These are phyloP conservation scores for Candida sithepensis DNA, from an alignment of 805 yeast genomes.

Conservation along the genomic window DNA sequence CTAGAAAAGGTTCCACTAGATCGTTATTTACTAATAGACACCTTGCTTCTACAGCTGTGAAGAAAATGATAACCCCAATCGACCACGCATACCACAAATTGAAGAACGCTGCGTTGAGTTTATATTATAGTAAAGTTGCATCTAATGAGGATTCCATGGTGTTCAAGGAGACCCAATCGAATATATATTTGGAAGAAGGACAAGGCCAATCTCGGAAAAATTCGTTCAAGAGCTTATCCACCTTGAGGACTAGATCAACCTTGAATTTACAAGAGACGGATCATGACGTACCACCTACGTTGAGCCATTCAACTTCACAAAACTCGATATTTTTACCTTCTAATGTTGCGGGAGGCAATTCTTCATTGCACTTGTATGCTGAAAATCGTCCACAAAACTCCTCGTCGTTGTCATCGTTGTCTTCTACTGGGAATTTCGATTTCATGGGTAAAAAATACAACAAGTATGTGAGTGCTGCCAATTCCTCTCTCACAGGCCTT, in stretches of 20 bases:
- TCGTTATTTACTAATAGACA: neutral
- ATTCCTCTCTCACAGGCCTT: neutral
- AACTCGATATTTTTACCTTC: neutral
- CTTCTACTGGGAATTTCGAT: conserved; percentile 6
- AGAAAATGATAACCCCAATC: neutral
- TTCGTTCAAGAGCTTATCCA: conserved; percentile 2
- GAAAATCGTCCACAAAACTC: neutral
- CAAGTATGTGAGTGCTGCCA: conserved; percentile 12
- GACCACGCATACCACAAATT: conserved; percentile 5
- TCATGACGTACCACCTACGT: neutral
- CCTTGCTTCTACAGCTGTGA: neutral
- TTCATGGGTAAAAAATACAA: conserved; percentile 24
- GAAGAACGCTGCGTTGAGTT: conserved; percentile 5
- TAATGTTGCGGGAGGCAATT: neutral
- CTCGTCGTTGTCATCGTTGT: too few relatives aligned
- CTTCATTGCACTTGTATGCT: neutral
- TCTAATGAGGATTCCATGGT: conserved; percentile 12
- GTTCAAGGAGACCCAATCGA: conserved; percentile 9
- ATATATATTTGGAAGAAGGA: conserved; percentile 19
- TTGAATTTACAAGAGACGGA: conserved; percentile 13
- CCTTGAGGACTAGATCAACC: conserved; percentile 30
- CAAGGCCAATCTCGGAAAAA: conserved; percentile 3
- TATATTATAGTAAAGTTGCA: conserved; percentile 13
- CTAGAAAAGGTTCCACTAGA: conserved; percentile 6
- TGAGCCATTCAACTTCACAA: neutral